These are phyloP conservation scores for Aurifilum marmelostoma DNA, from an alignment of 2,329 filamentous ascomycete genomes.

Conservation along the genomic window DNA sequence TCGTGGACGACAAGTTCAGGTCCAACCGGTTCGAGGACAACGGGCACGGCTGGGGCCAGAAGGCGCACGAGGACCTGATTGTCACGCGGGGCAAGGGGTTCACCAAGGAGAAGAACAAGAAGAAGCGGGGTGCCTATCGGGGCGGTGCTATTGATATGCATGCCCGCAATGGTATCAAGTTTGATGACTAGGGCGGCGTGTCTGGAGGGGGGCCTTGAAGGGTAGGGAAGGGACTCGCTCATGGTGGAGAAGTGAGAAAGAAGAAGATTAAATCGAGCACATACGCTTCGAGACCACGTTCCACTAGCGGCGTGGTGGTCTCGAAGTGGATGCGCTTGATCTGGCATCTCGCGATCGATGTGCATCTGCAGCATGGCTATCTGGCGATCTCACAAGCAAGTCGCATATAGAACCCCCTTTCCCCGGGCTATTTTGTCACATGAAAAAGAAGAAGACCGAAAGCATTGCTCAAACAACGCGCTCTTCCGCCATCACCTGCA, in stretches of 20 bases:
- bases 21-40: constrained; percentile 74
- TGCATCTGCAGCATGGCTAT: neutral
- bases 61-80: constrained; percentile 84
- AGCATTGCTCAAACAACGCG: neutral
- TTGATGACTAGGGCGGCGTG: constrained; percentile 74
- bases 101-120: constrained; percentile 99
- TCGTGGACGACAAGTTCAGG: constrained; percentile 68
- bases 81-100: constrained; percentile 95
- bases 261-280: no score
- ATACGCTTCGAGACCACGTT: no score
- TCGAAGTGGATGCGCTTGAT: no score
- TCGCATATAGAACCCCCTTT: neutral
- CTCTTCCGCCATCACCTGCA: neutral
- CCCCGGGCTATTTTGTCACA: neutral
- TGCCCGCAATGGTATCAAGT: constrained; percentile 86
- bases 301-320: no score
- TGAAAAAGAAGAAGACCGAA: neutral
- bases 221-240: fast-evolving
- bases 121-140: constrained; percentile 90
- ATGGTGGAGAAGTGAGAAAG: neutral
- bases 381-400: neutral
- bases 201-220: neutral
- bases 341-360: neutral
- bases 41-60: constrained; percentile 84
- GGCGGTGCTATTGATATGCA: constrained; percentile 84